Base-by-base conservation (phyloP, 2,329 filamentous ascomycete species). In the Triangularia setosa region DNA sequence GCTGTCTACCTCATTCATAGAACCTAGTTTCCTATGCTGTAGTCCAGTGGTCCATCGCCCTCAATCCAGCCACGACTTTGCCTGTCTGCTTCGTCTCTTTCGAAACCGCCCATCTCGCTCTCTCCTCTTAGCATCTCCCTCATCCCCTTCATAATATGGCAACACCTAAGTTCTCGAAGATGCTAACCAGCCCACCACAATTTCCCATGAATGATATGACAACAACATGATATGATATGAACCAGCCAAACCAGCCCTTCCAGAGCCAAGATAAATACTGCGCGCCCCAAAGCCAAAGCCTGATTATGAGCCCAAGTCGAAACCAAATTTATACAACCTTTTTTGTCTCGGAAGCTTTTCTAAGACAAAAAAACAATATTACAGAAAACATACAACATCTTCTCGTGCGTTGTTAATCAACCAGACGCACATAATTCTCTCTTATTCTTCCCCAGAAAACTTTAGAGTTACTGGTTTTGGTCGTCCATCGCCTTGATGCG, bases 401-500 rank as follows among this genome's bases (percentile, higher is more conserved):
- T 25, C 23, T 33, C n/a, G 44, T 30, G 44, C 12, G n/a, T 21
- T 9, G 28, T 24, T 54, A 59, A 18, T 48, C 40, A 48, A 1
- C 8, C 40, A 48, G n/a, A 48, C 40, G 11, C 40, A 48, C 40
- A 48, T 48, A 23, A 48, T 23, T 40, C 35, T n/a, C 35, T 40
- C 35, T 35, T 9, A 11, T 9, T 35, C 30, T 18, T n/a, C 40
- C 21, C 18, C 40, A 48, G 18, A 18, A 44, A 21, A 33, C 30
- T 33, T 21, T 21, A 48, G 7, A 48, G 40, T 7, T 18, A 9
- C n/a, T 21, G 40, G 40, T 12, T 48, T 6, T 21, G n/a, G 8
- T 21, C 40, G 44, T 85, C 82, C 68, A 84, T 77, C 9, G 79
- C 76, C 72, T 84, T 83, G 76, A 87, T 86, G 68, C 82, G 81